Evolutionary conservation across 2,329 filamentous ascomycete species (phyloP), one percentile per base, ranked within the genome.

Genomic region (Aspergillus sp.): DNA sequence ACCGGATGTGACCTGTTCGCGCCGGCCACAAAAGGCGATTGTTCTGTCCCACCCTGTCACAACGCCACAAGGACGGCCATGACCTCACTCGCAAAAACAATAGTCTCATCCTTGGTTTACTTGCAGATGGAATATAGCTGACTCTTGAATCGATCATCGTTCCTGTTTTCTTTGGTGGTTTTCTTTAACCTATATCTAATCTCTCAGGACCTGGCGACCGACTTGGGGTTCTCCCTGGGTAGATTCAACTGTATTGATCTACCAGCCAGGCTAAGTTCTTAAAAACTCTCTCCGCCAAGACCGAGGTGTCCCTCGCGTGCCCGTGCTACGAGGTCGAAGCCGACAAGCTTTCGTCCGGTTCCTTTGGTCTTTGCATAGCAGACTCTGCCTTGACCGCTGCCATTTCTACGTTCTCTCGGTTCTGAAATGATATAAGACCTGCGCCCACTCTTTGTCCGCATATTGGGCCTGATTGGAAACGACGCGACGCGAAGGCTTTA

Each of bases 401-500:
- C 17, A n/a, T 42, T 22, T 19, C 10, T 13, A 42, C 17, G 6
- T 19, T 14, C 16, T 30, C 3, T 19, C 11, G 13, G 40, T 5
- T 20, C 16, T 22, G 16, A 2, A 42, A 42, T 42, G 11, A 42
- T 42, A 13, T 42, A 19, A 9, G 13, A 42, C n/a, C 8, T 42
- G 11, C 19, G 14, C 11, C 7, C 14, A 3, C 17, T 22, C 5
- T 22, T 22, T 7, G 13, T 22, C 17, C 19, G 17, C 40, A 42
- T 13, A 8, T 22, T 42, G 16, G 40, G n/a, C 13, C 40, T 17
- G 40, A 10, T 17, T 38, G 6, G 26, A 8, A 38, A 20, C n/a
- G n/a, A 33, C 41, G 48, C 48, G 52, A 59, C 48, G 32, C 48
- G 43, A 54, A 22, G 14, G 20, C 26, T 30, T n/a, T 17, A 43